phyloP scores from a whole-genome alignment of 495 filamentous ascomycete genomes.

The Recurvomyces mirabilis region DNA sequence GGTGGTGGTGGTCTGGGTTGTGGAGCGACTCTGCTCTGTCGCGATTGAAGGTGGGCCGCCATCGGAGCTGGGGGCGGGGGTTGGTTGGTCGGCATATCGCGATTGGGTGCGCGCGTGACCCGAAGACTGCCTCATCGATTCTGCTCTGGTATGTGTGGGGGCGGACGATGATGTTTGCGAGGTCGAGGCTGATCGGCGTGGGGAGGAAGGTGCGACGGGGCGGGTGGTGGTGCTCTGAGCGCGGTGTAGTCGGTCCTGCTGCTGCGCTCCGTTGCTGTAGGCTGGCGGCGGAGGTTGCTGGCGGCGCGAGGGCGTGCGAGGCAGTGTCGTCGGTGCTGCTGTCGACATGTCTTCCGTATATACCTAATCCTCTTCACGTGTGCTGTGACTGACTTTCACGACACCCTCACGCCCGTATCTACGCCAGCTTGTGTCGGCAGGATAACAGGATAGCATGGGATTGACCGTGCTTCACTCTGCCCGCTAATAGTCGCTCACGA shows the following conservation, averaged over 20 bases:
- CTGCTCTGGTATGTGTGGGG: slow-evolving; percentile 38
- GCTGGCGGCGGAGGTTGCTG: slow-evolving; percentile 26
- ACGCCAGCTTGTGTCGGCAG: too few species aligned
- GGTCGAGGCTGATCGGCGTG: slow-evolving; percentile 38
- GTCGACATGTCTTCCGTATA: slow-evolving; percentile 37
- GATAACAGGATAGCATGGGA: too few species aligned
- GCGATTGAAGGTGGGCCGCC: neutral
- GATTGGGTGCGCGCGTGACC: slow-evolving; percentile 41
- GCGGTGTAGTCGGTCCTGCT: slow-evolving; percentile 42
- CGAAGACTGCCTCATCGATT: slow-evolving; percentile 38
- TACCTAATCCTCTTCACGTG: too few species aligned
- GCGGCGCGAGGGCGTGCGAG: slow-evolving; percentile 45
- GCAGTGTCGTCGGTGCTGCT: slow-evolving; percentile 34
- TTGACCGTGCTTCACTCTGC: too few species aligned
- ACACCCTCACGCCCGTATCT: too few species aligned
- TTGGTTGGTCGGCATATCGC: slow-evolving; percentile 32
- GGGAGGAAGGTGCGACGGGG: slow-evolving; percentile 35
- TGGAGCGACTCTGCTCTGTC: neutral
- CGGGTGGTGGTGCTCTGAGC: slow-evolving; percentile 44
- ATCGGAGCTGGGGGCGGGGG: slow-evolving; percentile 21
- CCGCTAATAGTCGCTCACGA: too few species aligned
- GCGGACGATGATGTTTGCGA: slow-evolving; percentile 37
- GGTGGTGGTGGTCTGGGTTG: slow-evolving; percentile 16
- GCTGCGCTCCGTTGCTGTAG: slow-evolving; percentile 1
- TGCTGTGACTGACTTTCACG: too few species aligned